Percentiles rank a stretch among this genome's conserved stretches.
These are phyloP conservation scores for Phaeosphaeriaceae sp. DNA, from an alignment of 2,329 filamentous ascomycete species.

Conservation along the genomic window DNA sequence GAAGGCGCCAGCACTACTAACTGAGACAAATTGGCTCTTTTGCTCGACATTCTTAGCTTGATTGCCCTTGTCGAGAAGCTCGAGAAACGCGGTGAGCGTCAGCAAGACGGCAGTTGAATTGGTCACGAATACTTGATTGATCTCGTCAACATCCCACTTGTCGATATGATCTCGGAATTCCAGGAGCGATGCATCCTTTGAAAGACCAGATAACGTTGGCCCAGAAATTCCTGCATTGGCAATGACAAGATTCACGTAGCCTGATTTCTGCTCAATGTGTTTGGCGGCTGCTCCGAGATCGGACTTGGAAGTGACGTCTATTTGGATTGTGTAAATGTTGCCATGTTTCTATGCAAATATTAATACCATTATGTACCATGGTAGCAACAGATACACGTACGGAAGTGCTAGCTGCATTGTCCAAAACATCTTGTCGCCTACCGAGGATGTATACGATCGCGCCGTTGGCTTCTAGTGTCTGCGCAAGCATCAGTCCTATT, in stretches of 20 bases:
- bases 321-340: slow-evolving; percentile 13
- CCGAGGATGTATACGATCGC: slow-evolving; percentile 30
- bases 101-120: slow-evolving; percentile 49
- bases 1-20: slow-evolving; percentile 10
- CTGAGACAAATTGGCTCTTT: slow-evolving; percentile 11
- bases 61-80: slow-evolving; percentile 50
- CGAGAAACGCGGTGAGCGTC: slow-evolving; percentile 47
- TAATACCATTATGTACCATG: background rate
- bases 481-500: slow-evolving; percentile 28
- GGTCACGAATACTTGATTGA: slow-evolving; percentile 22
- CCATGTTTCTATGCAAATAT: slow-evolving; percentile 8
- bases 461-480: slow-evolving; percentile 26
- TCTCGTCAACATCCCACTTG: slow-evolving; percentile 41
- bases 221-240: slow-evolving; percentile 18
- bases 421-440: slow-evolving; percentile 20
- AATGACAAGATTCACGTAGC: slow-evolving; percentile 19
- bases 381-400: background rate
- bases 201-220: slow-evolving; percentile 4
- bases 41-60: slow-evolving; percentile 10
- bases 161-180: slow-evolving; percentile 21
- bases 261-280: slow-evolving; percentile 4
- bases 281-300: slow-evolving; percentile 9
- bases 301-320: slow-evolving; percentile 17
- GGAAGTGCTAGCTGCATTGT: slow-evolving; percentile 9
- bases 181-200: slow-evolving; percentile 3